Percentiles rank a stretch among this genome's conserved stretches.
phyloP scores from a whole-genome alignment of 495 filamentous ascomycete species.

The Neurospora tetraspora region DNA sequence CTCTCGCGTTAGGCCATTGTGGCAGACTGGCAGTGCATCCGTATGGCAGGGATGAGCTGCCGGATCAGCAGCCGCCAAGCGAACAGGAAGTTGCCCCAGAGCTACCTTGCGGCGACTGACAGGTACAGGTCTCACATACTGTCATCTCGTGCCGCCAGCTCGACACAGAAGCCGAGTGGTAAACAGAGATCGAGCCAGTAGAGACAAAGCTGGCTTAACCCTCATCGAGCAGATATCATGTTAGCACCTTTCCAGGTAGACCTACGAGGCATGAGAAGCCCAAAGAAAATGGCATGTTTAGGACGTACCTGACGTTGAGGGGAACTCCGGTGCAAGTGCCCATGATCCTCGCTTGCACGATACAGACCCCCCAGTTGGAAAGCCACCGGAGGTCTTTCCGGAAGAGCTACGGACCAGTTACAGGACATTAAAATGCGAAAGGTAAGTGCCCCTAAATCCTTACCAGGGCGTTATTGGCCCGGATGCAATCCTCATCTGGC shows the following conservation, averaged over 20 bases:
- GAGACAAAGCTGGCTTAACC: neutral
- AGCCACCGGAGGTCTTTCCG: neutral
- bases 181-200: neutral
- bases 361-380: neutral
- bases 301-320: neutral
- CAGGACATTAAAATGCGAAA: neutral
- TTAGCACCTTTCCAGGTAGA: neutral
- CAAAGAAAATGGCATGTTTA: neutral
- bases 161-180: neutral
- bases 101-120: neutral
- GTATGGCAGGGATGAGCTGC: neutral
- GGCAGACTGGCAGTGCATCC: neutral
- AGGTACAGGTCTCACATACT: neutral
- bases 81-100: neutral
- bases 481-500: neutral
- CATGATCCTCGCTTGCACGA: neutral
- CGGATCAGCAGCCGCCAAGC: neutral
- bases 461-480: neutral
- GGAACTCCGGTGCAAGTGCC: neutral
- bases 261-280: neutral
- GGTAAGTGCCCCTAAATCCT: neutral
- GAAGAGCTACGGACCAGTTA: neutral
- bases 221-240: neutral
- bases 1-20: neutral
- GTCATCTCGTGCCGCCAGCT: neutral